phyloP scores from a whole-genome alignment of 2,329 filamentous ascomycete species.

The Laburnicola sp. region DNA sequence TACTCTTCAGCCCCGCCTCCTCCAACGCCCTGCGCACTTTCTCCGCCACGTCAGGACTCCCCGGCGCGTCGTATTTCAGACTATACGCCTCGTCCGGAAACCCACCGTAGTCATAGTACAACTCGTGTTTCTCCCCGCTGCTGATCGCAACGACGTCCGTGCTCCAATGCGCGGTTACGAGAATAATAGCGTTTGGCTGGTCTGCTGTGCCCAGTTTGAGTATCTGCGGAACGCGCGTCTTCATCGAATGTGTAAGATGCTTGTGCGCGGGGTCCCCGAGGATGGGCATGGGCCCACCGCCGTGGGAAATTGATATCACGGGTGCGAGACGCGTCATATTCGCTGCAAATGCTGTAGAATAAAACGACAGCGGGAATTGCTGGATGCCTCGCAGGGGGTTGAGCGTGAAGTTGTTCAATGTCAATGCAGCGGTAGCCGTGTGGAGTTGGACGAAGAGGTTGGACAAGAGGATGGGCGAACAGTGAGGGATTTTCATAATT shows the following conservation, averaged over 20 bases:
- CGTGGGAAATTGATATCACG: constrained; percentile 47
- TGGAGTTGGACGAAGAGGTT: background rate
- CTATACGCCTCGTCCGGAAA: constrained; percentile 61
- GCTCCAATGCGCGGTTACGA: constrained; percentile 64
- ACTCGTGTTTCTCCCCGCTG: constrained; percentile 50
- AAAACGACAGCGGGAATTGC: constrained; percentile 30
- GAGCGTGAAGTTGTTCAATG: constrained; percentile 22
- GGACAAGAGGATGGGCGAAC: constrained; percentile 5
- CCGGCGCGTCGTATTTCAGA: constrained; percentile 60
- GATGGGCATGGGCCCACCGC: constrained; percentile 59
- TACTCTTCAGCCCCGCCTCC: constrained; percentile 50
- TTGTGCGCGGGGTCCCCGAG: constrained; percentile 59
- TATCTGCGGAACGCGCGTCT: constrained; percentile 58
- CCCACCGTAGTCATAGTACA: constrained; percentile 63
- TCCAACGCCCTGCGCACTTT: constrained; percentile 54
- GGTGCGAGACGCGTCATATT: constrained; percentile 43
- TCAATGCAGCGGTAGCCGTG: constrained; percentile 11
- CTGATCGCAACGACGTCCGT: constrained; percentile 56
- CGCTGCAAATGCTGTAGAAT: constrained; percentile 3
- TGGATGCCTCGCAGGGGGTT: constrained; percentile 33
- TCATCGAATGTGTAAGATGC: constrained; percentile 56
- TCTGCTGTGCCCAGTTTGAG: constrained; percentile 58
- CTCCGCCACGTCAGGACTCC: constrained; percentile 57
- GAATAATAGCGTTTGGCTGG: constrained; percentile 56
- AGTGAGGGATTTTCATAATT: constrained; percentile 17